Conservation (phyloP, 352 stramenopile genomes). For the Pythium coloratum region DNA sequence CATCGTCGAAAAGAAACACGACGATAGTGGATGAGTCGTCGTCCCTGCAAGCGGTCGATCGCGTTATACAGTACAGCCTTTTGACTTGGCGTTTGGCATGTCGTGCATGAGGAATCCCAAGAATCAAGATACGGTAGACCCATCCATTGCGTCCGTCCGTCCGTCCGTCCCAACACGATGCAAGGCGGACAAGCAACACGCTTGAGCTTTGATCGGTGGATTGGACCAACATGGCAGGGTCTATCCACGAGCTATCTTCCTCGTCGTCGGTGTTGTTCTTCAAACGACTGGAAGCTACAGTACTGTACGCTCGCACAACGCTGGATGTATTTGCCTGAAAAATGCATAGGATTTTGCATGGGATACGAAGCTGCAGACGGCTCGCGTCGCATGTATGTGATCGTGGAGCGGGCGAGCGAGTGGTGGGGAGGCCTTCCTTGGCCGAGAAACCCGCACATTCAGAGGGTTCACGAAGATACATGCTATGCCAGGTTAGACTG, state of each 20-base stretch:
- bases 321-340: not conserved
- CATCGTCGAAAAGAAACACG: conserved; percentile 4
- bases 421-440: too few relatives aligned
- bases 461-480: too few relatives aligned
- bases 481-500: too few relatives aligned
- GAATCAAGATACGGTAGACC: not conserved
- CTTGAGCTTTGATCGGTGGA: not conserved
- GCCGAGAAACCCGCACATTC: too few relatives aligned
- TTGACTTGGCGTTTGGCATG: not conserved
- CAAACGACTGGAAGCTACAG: not conserved
- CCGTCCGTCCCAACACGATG: not conserved
- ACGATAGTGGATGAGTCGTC: conserved; percentile 1
- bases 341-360: too few relatives aligned
- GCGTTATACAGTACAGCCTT: not conserved
- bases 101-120: not conserved
- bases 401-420: too few relatives aligned
- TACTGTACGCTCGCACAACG: not conserved
- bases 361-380: too few relatives aligned
- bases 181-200: not conserved
- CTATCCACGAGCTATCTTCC: not conserved
- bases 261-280: too few relatives aligned
- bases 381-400: too few relatives aligned
- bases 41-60: not conserved
- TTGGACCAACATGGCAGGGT: not conserved
- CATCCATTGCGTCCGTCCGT: not conserved